Evolutionary conservation across 352 stramenopile genomes (phyloP), one percentile per base, ranked within the genome.

Genomic region (Phytophthora fragariae): DNA sequence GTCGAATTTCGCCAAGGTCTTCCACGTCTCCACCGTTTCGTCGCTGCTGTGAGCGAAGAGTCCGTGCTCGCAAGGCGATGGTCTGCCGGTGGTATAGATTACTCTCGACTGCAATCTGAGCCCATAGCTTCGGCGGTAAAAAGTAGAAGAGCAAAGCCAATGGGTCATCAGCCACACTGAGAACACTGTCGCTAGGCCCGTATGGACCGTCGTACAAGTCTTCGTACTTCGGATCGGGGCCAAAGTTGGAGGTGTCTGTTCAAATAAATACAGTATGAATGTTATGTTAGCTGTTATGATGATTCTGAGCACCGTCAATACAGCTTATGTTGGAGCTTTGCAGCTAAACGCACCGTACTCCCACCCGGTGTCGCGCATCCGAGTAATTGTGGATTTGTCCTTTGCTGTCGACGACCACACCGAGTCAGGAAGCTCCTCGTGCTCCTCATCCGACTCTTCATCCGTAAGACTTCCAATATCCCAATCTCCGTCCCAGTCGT

Each of bases 141-240:
- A 66, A 58, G 47, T 57, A 66, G 47, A 58, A 58, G 3, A 66
- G 14, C 0, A 66, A 19, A 14, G 47, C 59, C n/a, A 66, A 37
- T n/a, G 59, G 47, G n/a, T 66, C 47, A 7, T 66, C 59, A 2
- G 46, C 47, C 11, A 66, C 19, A 15, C 8, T 8, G 29, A 58
- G 24, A 10, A 50, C 8, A 5, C 15, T 50, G 44, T 50, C 19
- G 15, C 15, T 50, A 21, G 19, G 49, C 1, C 19, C 59, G 12
- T 46, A 57, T 12, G 15, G 17, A 8, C 46, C 58, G 47, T 57
- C 46, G n/a, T 65, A 58, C 9, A 66, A 31, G 9, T 24, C 59
- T 14, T 1, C 29, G 5, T 66, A 66, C 9, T 8, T 39, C 0
- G 33, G 47, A 14, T 66, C 60, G 5, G 47, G 47, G 14, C 47